Evolutionary conservation across 768 basidiomycete genomes (phyloP), one percentile per base, ranked within the genome.

Genomic region (Neoboletus brunneissimus): DNA sequence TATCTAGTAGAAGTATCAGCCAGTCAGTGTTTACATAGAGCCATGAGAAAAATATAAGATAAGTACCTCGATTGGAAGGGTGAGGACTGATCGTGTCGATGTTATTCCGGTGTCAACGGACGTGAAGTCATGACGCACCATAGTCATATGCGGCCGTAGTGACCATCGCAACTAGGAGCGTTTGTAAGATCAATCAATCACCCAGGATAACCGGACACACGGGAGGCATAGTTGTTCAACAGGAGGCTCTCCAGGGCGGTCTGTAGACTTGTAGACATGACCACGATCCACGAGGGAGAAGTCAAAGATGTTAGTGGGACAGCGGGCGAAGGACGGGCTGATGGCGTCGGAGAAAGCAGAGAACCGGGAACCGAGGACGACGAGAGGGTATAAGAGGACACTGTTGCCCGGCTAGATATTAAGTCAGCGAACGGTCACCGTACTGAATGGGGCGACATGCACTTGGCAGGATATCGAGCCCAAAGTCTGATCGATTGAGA

Each of bases 41-140:
- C 13, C 8, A 20, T 11, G 31, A 32, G 34, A 5, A 46, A 40
- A 34, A 34, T 18, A 34, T 4, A 38, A 47, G 0, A 16, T 2
- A 47, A 34, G 18, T 53, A 60, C 59, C 59, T 60, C 59, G 1
- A n/a, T 12, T 16, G 48, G 13, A 32, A 60, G 5, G 2, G 48
- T 58, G 40, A 58, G 38, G 32, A 37, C 59, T 60, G 44, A 23
- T 41, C 5, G 16, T 4, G 25, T 35, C n/a, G 2, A 45, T 25
- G 25, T 53, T 5, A 45, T 37, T 23, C 4, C 2, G 5, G 6
- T 23, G 12, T 18, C n/a, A 20, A 41, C 8, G 2, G 15, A 46
- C 10, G 7, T 34, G 8, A 27, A 13, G 29, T 12, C 2, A 22
- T 8, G 15, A 51, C 52, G 3, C 22, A 60, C 59, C 11, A 20